Base-by-base conservation (phyloP, 345 rosid species). In the Eucalyptus pauciflora region DNA sequence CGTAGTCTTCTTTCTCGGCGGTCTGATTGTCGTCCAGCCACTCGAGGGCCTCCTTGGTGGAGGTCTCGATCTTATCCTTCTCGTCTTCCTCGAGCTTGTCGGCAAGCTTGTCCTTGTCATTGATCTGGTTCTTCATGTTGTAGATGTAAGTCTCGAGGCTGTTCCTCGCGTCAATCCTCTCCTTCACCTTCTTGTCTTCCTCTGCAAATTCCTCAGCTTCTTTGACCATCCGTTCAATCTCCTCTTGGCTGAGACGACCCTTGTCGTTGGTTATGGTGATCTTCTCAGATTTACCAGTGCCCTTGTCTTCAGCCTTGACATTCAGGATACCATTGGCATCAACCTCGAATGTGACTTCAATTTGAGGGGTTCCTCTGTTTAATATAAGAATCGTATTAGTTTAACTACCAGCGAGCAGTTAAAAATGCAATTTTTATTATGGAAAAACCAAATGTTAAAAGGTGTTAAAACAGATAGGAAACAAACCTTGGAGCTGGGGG, bases 181-280 rank as follows among this genome's bases (percentile, higher is more conserved):
- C 99, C 94, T 96, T 96, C 86, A 96, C 96, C 92, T 95, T 96
- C 94, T 95, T 97, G 93, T 97, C 99, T 90, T 96, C 99, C 92
- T 97, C 99, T 1, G 99, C 98, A 50, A 96, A 97, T 90, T 97
- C 99, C 80, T 97, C 99, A 2, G 99, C 99, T 90, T 97, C 99
- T 1, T 93, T 93, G 18, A 97, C 99, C 99, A 97, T 97, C 13
- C 96, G 92, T 6, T 96, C 99, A 8, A 97, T 97, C 91, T 97
- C 99, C 91, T 97, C 99, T 91, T 97, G 99, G 94, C 98, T 96
- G 79, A 97, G 88, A 12, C 99, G 97, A 31, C 99, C 99, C 92
- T 95, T 97, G 89, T 96, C 99, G 48, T 97, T 97, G 2, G 99
- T 97, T 93, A 97, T 97, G 43, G 99, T 96, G 92, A 97, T 97